phyloP scores from a whole-genome alignment of 1,284 basidiomycete species.

The Earliella scabrosa region DNA sequence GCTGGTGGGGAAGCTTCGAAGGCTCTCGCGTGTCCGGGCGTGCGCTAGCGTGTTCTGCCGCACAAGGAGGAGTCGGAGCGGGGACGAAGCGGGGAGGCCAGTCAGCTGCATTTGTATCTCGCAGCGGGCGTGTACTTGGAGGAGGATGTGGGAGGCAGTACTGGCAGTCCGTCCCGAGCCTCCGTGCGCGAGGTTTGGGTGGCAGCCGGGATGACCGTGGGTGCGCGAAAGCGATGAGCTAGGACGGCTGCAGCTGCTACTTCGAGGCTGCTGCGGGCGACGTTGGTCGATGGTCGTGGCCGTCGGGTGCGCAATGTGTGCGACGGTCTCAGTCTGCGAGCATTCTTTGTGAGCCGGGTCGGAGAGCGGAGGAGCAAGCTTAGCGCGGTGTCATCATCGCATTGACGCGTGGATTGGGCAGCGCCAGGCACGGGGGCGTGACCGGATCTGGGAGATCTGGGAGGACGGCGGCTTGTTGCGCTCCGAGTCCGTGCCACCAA shows the following conservation, averaged over 20 bases:
- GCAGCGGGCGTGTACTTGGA: neutral
- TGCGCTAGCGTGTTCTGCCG: neutral
- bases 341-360: neutral
- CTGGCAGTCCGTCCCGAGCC: neutral
- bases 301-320: no score
- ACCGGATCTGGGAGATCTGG: conserved; percentile 6
- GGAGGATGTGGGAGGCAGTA: neutral
- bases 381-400: neutral
- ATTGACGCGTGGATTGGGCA: no score
- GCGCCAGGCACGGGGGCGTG: conserved; percentile 7
- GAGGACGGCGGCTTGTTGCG: conserved; percentile 1
- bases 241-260: no score
- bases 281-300: no score
- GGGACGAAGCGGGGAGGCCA: no score
- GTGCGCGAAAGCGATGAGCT: no score
- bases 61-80: conserved; percentile 1
- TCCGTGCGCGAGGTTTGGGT: neutral
- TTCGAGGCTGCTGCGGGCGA: neutral
- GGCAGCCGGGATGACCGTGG: neutral
- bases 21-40: neutral
- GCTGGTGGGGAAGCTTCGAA: conserved; percentile 15
- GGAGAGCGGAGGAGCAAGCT: no score
- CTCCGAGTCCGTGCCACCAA: conserved; percentile 1
- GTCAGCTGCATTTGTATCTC: neutral
- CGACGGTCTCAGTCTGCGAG: neutral